These are phyloP conservation scores for Thielaviopsis ethacetica DNA, from an alignment of 2,329 filamentous ascomycete genomes.

Conservation along the genomic window DNA sequence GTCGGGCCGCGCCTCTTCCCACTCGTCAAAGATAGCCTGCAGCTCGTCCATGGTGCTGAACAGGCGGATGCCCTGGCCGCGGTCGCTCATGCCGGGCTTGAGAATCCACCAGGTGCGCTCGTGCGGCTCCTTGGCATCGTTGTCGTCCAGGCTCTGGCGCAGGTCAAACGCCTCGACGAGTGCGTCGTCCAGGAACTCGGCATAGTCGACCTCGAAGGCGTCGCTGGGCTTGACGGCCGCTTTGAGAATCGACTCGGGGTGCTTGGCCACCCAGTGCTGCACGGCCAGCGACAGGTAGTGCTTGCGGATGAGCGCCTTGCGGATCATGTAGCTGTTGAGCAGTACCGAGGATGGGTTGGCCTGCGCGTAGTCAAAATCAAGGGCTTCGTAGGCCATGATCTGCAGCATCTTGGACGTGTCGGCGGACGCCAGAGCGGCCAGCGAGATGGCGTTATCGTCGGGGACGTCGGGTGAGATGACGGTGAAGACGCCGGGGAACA, in stretches of 20 bases:
- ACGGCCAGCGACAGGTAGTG: constrained; percentile 81
- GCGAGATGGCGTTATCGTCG: constrained; percentile 19
- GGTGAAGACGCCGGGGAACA: constrained; percentile 44
- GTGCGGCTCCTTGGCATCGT: constrained; percentile 24
- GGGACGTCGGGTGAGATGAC: constrained; percentile 18
- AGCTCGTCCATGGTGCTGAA: constrained; percentile 76
- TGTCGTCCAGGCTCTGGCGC: constrained; percentile 57
- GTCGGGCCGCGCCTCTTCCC: constrained; percentile 57
- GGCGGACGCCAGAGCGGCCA: constrained; percentile 21
- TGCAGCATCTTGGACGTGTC: constrained; percentile 43
- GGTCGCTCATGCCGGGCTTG: constrained; percentile 94
- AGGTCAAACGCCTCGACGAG: constrained; percentile 82
- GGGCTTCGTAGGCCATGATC: constrained; percentile 69
- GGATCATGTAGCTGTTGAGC: constrained; percentile 83
- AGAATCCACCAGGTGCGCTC: constrained; percentile 87
- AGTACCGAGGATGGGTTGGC: constrained; percentile 44
- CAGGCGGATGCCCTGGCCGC: constrained; percentile 79
- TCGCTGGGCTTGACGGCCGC: constrained; percentile 62
- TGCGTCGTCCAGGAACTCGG: constrained; percentile 90
- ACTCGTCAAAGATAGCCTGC: constrained; percentile 76
- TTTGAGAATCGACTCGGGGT: constrained; percentile 53
- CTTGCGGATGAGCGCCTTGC: constrained; percentile 91
- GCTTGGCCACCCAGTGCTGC: constrained; percentile 70
- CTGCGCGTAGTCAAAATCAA: constrained; percentile 67
- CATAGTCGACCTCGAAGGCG: constrained; percentile 88